These are phyloP conservation scores for Phytophthora cryptogea DNA, from an alignment of 352 stramenopile genomes.

Conservation along the genomic window DNA sequence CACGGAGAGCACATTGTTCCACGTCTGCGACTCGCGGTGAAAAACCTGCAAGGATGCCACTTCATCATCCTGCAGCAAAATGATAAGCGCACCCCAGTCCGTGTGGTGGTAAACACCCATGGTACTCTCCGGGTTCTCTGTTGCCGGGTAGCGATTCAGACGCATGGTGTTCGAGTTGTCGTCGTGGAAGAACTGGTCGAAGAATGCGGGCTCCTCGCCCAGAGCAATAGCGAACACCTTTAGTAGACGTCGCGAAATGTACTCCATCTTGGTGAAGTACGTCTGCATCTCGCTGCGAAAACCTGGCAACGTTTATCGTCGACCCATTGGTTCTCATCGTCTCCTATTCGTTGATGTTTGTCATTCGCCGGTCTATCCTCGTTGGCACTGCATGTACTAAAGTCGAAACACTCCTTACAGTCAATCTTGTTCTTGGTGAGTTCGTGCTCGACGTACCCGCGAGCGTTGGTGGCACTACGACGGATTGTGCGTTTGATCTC, in stretches of 20 bases:
- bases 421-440: conserved; percentile 58
- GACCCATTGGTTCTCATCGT: conserved; percentile 88
- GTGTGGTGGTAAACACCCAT: conserved; percentile 26
- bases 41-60: conserved; percentile 54
- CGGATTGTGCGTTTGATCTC: conserved; percentile 53
- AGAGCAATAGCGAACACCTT: conserved; percentile 55
- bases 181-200: conserved; percentile 58
- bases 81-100: conserved; percentile 50
- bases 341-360: conserved; percentile 65
- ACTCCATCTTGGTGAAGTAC: conserved; percentile 52
- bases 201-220: conserved; percentile 43
- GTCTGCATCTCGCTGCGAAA: conserved; percentile 54
- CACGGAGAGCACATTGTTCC: conserved; percentile 45
- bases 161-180: conserved; percentile 89
- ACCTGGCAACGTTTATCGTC: conserved; percentile 40
- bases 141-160: conserved; percentile 91
- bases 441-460: conserved; percentile 94
- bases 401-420: conserved; percentile 88
- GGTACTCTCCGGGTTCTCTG: conserved; percentile 35
- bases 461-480: conserved; percentile 76
- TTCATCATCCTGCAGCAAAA: conserved; percentile 60
- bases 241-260: conserved; percentile 49
- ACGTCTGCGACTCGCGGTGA: conserved; percentile 41
- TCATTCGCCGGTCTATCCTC: conserved; percentile 47
- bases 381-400: conserved; percentile 36